Conservation (phyloP, 148 eudicot genomes). For the Drosera capensis region DNA sequence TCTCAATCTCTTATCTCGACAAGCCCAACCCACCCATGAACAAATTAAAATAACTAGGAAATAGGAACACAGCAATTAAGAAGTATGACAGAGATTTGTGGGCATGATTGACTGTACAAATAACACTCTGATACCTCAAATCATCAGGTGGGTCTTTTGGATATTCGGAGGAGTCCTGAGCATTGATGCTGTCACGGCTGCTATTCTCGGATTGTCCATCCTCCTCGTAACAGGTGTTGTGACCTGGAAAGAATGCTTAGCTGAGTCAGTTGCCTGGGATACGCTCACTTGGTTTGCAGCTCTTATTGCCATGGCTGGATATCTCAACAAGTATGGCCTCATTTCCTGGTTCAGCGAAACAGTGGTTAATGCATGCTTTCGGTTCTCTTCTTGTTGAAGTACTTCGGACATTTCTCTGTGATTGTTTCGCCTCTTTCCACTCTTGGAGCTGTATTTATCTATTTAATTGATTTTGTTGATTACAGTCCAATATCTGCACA, state of each 20-base stretch:
- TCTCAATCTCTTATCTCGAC: too few species aligned
- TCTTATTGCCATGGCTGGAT: slow-evolving; percentile 99
- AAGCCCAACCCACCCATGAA: too few species aligned
- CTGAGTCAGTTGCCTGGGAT: slow-evolving; percentile 95
- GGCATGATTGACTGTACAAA: too few species aligned
- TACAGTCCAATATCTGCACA: too few species aligned
- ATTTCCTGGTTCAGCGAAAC: slow-evolving; percentile 96
- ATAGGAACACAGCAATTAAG: too few species aligned
- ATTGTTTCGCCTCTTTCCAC: not conserved
- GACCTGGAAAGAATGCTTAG: slow-evolving; percentile 91
- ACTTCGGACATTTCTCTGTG: not conserved
- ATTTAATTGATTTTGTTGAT: not conserved
- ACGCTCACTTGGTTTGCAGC: slow-evolving; percentile 98
- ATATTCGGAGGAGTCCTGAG: slow-evolving; percentile 67
- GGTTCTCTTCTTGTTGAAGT: not conserved
- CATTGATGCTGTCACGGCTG: slow-evolving; percentile 95
- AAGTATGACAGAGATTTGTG: too few species aligned
- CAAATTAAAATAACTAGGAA: too few species aligned
- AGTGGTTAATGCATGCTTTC: slow-evolving; percentile 58
- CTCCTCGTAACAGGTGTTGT: slow-evolving; percentile 84
- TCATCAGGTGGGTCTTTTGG: slow-evolving; percentile 86
- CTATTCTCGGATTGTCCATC: slow-evolving; percentile 77
- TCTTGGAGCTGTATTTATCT: not conserved
- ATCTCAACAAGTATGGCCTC: slow-evolving; percentile 93
- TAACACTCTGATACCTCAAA: not conserved